Conservation (phyloP, 2,329 filamentous ascomycete species). For the Pezicula radicicola region DNA sequence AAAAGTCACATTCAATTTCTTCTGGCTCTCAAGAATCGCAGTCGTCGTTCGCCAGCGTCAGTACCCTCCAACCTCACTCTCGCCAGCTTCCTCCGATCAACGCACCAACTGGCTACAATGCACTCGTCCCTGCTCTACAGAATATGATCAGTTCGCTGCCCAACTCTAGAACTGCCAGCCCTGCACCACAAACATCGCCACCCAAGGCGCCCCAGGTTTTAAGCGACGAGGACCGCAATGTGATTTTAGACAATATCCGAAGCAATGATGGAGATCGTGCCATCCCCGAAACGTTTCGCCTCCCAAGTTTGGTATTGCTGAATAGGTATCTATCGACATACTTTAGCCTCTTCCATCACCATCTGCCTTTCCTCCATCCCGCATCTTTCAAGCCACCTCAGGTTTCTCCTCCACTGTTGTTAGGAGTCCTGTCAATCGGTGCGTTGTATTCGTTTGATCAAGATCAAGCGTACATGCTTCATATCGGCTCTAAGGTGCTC, state of each 20-base stretch:
- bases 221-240: conserved; percentile 79
- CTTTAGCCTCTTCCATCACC: conserved; percentile 95
- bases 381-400: conserved; percentile 81
- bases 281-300: conserved; percentile 83
- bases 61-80: conserved; percentile 53
- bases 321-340: conserved; percentile 95
- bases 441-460: conserved; percentile 96
- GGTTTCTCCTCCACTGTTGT: conserved; percentile 76
- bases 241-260: conserved; percentile 83
- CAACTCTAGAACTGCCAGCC: conserved; percentile 65
- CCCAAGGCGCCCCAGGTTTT: conserved; percentile 76
- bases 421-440: conserved; percentile 91
- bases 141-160: conserved; percentile 72
- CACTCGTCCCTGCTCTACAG: conserved; percentile 63
- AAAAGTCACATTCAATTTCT: conserved; percentile 72
- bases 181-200: conserved; percentile 64
- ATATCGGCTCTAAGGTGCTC: conserved; percentile 95
- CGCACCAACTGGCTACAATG: conserved; percentile 51
- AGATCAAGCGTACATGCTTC: conserved; percentile 93
- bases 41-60: conserved; percentile 57
- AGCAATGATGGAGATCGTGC: conserved; percentile 76
- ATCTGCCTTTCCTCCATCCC: conserved; percentile 92
- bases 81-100: conserved; percentile 67
- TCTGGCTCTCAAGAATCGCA: conserved; percentile 69
- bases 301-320: conserved; percentile 75